These are phyloP conservation scores for Echites panduratus DNA, from an alignment of 257 asterid genomes.

Conservation along the genomic window DNA sequence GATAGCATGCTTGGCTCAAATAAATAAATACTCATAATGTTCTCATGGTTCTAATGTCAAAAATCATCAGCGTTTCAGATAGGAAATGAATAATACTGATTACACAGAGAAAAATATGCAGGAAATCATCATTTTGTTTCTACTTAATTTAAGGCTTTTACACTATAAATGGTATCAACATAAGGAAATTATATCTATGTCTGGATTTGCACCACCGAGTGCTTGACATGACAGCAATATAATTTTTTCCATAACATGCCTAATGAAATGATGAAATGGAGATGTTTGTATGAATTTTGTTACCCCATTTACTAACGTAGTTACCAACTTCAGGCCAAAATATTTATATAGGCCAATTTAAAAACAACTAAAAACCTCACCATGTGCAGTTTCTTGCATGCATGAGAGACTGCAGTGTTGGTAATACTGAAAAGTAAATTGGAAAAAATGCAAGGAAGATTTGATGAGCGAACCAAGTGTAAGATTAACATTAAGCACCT, in stretches of 20 bases:
- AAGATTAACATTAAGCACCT: not conserved
- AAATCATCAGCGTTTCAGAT: not conserved
- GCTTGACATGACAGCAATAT: too few relatives aligned
- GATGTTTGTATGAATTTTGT: not conserved
- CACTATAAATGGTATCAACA: not conserved
- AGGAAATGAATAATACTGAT: not conserved
- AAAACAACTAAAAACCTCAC: not conserved
- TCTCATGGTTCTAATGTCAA: not conserved
- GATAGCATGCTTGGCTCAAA: not conserved
- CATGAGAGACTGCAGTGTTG: too few relatives aligned
- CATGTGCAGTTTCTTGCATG: not conserved
- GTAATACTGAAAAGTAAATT: not conserved
- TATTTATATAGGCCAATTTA: not conserved
- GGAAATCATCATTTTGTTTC: not conserved
- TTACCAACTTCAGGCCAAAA: not conserved
- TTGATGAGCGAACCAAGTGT: not conserved
- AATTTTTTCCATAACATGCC: too few relatives aligned
- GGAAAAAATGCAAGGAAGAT: not conserved
- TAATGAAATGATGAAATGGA: too few relatives aligned
- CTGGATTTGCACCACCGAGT: too few relatives aligned
- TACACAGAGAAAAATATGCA: not conserved
- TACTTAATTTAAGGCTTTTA: not conserved
- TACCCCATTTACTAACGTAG: not conserved
- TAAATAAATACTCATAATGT: not conserved
- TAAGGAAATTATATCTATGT: too few relatives aligned